Evolutionary conservation across 106 monocot genomes (phyloP).

Genomic region (Ottelia alismoides): DNA sequence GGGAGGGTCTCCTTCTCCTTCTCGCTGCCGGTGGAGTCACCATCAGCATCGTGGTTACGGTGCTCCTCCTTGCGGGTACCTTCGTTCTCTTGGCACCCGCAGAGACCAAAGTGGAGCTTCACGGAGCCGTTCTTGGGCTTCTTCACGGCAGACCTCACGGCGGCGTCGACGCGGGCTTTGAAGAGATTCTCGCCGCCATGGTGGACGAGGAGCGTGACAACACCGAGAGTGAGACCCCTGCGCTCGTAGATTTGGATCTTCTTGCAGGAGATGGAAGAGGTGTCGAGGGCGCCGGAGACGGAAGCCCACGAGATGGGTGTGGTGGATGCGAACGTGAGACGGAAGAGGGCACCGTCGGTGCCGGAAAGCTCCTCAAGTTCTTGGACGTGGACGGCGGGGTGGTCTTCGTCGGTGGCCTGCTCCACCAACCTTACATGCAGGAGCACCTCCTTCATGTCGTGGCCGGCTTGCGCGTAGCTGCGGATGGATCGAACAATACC

Average conservation of each 20-base stretch:
- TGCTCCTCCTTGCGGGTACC: too few species aligned
- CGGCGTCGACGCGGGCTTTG: conserved; percentile 41
- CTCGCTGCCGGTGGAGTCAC: conserved; percentile 17
- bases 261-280: conserved; percentile 43
- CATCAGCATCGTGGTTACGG: conserved; percentile 14
- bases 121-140: conserved; percentile 43
- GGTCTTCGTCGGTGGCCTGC: conserved; percentile 48
- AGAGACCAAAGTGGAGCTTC: conserved; percentile 80
- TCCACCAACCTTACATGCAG: conserved; percentile 59
- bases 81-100: conserved; percentile 71
- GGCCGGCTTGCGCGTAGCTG: conserved; percentile 81
- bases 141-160: conserved; percentile 42
- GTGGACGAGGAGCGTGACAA: conserved; percentile 34
- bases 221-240: conserved; percentile 59
- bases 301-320: conserved; percentile 73
- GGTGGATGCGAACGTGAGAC: conserved; percentile 59
- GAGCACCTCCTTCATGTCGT: conserved; percentile 74
- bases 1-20: conserved; percentile 28
- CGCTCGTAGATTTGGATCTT: conserved; percentile 90
- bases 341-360: conserved; percentile 18
- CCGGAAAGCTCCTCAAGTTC: conserved; percentile 19
- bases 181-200: conserved; percentile 35
- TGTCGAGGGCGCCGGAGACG: conserved; percentile 55
- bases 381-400: conserved; percentile 52
- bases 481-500: neutral